Percentiles rank a stretch among this genome's conserved stretches.
These are phyloP conservation scores for Strobilomyces dryophilus DNA, from an alignment of 768 basidiomycete genomes.

Conservation along the genomic window DNA sequence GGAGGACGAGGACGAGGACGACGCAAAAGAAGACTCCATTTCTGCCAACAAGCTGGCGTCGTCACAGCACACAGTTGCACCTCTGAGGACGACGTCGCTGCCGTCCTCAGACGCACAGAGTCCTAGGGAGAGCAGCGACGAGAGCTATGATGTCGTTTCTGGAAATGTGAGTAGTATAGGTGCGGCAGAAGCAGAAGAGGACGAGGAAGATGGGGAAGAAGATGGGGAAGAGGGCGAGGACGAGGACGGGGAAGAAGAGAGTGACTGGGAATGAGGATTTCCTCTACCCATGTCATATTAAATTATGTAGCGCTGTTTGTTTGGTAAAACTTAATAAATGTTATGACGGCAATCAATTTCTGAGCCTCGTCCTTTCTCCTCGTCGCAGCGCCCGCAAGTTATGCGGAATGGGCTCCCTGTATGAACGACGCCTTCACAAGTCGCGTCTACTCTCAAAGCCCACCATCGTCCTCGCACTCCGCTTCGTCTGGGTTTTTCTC, in stretches of 20 bases:
- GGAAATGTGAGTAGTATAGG: conserved; percentile 45
- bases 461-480: conserved; percentile 40
- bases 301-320: too few relatives aligned
- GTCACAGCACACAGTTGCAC: conserved; percentile 25
- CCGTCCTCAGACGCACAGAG: conserved; percentile 35
- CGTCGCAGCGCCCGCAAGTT: conserved; percentile 3
- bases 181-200: conserved; percentile 30
- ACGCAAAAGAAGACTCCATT: conserved; percentile 3
- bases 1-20: conserved; percentile 92
- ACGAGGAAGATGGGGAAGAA: conserved; percentile 35
- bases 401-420: conserved; percentile 28
- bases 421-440: conserved; percentile 25
- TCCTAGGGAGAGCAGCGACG: conserved; percentile 59
- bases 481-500: conserved; percentile 49
- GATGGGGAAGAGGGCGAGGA: conserved; percentile 7
- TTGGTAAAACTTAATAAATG: too few relatives aligned
- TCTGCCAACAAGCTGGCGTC: conserved; percentile 13
- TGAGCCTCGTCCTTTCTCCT: background rate
- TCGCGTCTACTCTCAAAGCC: conserved; percentile 27
- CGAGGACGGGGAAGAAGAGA: conserved; percentile 31
- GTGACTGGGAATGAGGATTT: conserved; percentile 55
- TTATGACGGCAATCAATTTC: conserved; percentile 7
- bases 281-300: too few relatives aligned
- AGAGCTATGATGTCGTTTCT: conserved; percentile 64
- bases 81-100: conserved; percentile 17